Evolutionary conservation across 2,329 filamentous ascomycete species (phyloP), one percentile per base, ranked within the genome.

Genomic region (Trichoderma gracile): DNA sequence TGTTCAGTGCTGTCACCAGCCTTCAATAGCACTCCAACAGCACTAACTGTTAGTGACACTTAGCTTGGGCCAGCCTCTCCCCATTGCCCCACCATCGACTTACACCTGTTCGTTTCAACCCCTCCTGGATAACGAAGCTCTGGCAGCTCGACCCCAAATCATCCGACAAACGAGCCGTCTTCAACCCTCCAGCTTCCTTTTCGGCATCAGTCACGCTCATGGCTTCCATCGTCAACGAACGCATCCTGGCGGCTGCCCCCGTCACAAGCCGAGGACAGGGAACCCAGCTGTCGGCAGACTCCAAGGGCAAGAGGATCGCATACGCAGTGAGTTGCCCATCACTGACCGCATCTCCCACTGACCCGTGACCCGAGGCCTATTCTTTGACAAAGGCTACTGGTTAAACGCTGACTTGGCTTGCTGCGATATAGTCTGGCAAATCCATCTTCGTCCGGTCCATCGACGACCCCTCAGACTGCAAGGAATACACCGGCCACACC

Each of bases 371-470:
- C 10, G 23, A 15, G 58, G 5, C 33, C 33, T 33, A 27, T 19
- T 5, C 5, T 7, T 15, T 3, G 15, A 15, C 12, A 17, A n/a
- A 19, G 21, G 47, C 19, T 4, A 14, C 46, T 46, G n/a, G n/a
- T n/a, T n/a, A n/a, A n/a, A n/a, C n/a, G 38, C 30, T 56, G 38
- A 64, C 61, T 46, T 45, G 27, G 21, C 14, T 33, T 7, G 15
- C 7, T 52, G 27, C 15, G 30, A 14, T 50, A n/a, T 40, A 96
- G 92, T 94, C 93, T 60, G 93, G 92, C 74, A 98, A 98, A 82
- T 98, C 94, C 67, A 89, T 99, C 78, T 98, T 97, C 79, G 84
- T 99, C 54, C 92, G 95, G 71, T 93, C 89, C 68, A 97, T 99
- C 80, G 94, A 99, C 80, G 82, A 95, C 75, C 94, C 94, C 59